phyloP scores from a whole-genome alignment of 2,329 filamentous ascomycete genomes.

The Trichoderma atrobrunneum region DNA sequence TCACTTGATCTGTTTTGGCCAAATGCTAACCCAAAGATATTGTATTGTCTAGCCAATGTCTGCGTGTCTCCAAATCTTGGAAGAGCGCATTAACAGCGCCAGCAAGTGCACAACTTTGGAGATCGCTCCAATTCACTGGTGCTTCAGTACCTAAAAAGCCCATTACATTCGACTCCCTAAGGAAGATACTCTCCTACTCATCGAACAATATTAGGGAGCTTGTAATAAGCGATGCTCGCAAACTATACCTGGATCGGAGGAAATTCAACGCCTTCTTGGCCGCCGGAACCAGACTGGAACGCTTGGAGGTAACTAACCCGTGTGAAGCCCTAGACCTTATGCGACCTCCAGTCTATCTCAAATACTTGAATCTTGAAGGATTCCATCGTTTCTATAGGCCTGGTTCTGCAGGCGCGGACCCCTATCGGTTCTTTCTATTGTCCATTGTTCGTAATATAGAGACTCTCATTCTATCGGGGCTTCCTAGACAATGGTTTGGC shows the following conservation, averaged over 20 bases:
- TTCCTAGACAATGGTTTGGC: constrained; percentile 24
- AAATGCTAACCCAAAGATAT: not conserved
- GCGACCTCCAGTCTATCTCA: not conserved
- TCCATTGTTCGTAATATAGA: constrained; percentile 26
- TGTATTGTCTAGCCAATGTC: constrained; percentile 27
- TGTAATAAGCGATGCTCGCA: constrained; percentile 10
- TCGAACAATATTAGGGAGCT: constrained; percentile 27
- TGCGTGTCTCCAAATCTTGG: constrained; percentile 36
- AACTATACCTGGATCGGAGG: constrained; percentile 3
- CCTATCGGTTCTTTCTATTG: constrained; percentile 19
- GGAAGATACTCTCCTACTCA: constrained; percentile 33
- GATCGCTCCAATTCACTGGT: constrained; percentile 30
- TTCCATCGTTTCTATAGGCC: constrained; percentile 16
- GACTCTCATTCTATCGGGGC: constrained; percentile 26
- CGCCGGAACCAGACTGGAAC: constrained; percentile 22
- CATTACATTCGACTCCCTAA: constrained; percentile 27
- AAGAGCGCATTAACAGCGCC: constrained; percentile 29
- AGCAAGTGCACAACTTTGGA: constrained; percentile 33
- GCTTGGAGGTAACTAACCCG: constrained; percentile 18
- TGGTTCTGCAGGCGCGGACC: not conserved
- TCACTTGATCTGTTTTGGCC: too few relatives aligned
- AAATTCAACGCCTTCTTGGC: constrained; percentile 20
- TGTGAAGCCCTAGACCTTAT: constrained; percentile 23
- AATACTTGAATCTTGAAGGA: constrained; percentile 24
- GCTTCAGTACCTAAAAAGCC: constrained; percentile 24